These are phyloP conservation scores for Tuber melanosporum DNA, from an alignment of 495 filamentous ascomycete genomes.

Conservation along the genomic window DNA sequence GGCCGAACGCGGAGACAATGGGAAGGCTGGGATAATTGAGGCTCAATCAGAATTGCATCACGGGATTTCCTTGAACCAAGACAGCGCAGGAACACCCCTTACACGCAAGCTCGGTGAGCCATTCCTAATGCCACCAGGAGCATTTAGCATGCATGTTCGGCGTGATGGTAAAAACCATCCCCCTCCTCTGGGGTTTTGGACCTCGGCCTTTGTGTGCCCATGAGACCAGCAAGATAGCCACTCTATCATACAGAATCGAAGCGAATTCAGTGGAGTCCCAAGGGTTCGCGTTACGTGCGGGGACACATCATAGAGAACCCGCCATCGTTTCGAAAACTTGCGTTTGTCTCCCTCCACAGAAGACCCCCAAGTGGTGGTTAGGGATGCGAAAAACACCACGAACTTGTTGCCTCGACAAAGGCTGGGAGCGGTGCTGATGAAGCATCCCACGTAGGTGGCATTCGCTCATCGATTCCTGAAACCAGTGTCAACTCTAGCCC, in stretches of 20 bases:
- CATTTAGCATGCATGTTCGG: constrained; percentile 32
- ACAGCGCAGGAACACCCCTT: background rate
- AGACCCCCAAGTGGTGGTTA: constrained; percentile 23
- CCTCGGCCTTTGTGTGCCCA: background rate
- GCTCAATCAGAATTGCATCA: constrained; percentile 14
- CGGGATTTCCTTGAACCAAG: constrained; percentile 2
- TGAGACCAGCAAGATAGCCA: background rate
- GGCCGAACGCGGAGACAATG: constrained; percentile 22
- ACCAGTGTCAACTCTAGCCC: constrained; percentile 14
- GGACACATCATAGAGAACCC: constrained; percentile 25
- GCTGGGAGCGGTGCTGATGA: constrained; percentile 32
- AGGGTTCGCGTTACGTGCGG: constrained; percentile 16
- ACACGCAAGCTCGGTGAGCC: constrained; percentile 17
- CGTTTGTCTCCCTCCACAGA: constrained; percentile 32
- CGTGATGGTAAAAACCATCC: constrained; percentile 23
- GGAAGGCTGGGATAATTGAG: constrained; percentile 17
- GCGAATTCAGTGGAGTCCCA: constrained; percentile 21
- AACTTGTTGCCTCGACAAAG: constrained; percentile 5
- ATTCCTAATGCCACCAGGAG: constrained; percentile 18
- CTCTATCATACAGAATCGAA: constrained; percentile 12
- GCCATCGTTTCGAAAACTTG: constrained; percentile 13
- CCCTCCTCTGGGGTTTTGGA: background rate
- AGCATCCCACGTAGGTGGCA: constrained; percentile 26
- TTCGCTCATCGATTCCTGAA: background rate
- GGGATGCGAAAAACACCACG: constrained; percentile 22